Evolutionary conservation across 2,329 filamentous ascomycete genomes (phyloP).

Genomic region (Ophiocordyceps sinensis): DNA sequence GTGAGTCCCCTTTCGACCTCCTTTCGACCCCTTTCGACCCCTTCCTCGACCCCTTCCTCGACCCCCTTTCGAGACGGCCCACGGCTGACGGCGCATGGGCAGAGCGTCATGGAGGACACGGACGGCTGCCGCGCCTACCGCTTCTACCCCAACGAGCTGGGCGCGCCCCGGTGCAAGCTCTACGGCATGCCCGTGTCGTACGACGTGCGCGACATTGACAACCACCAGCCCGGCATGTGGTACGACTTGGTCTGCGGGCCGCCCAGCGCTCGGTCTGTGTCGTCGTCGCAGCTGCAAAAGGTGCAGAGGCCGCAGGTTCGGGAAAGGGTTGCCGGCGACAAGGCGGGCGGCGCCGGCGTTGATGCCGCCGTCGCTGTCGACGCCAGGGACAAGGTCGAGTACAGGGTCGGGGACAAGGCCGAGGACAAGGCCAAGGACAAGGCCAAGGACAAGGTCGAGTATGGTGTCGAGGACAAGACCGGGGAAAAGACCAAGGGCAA

Average conservation of each 20-base stretch:
- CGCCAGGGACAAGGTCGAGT: no score
- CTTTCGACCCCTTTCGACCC: background rate
- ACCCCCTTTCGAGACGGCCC: background rate
- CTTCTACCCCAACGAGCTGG: constrained; percentile 17
- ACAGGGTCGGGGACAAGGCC: no score
- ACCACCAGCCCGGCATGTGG: constrained; percentile 16
- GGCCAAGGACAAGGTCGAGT: no score
- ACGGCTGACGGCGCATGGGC: background rate
- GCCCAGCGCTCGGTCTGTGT: constrained; percentile 7
- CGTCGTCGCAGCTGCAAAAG: no score
- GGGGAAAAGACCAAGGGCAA: no score
- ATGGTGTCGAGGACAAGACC: no score
- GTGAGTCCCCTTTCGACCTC: constrained; percentile 10
- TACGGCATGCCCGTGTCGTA: constrained; percentile 18
- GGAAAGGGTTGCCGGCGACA: no score
- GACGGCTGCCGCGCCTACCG: constrained; percentile 21
- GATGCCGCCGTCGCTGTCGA: no score
- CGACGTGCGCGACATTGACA: constrained; percentile 14
- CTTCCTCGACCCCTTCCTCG: background rate
- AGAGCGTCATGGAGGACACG: constrained; percentile 17
- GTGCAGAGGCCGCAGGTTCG: no score
- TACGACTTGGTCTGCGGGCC: constrained; percentile 22
- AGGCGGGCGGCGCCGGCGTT: no score
- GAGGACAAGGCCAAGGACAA: no score
- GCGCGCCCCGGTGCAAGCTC: constrained; percentile 19